Percentiles rank a stretch among this genome's conserved stretches.
Conservation (phyloP, 441 rosid genomes). For the Eutrema salsugineum region DNA sequence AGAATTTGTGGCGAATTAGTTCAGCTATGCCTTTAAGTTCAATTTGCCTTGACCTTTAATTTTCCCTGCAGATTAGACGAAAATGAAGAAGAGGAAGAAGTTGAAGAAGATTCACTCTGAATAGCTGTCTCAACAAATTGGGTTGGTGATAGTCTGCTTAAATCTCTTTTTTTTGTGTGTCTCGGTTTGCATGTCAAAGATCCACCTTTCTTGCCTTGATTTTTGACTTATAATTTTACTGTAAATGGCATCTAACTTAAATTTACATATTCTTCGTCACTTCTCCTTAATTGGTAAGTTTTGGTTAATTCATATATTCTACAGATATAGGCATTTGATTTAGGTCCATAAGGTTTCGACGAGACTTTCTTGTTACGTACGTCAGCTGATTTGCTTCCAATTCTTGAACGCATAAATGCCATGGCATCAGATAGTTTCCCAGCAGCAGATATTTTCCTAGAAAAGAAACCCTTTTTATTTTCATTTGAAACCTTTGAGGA, state of each 20-base stretch:
- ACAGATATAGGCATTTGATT: background rate
- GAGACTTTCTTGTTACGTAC: background rate
- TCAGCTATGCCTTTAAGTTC: background rate
- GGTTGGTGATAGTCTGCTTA: slow-evolving; percentile 18
- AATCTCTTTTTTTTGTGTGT: slow-evolving; percentile 9
- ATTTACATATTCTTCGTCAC: slow-evolving; percentile 16
- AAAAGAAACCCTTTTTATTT: background rate
- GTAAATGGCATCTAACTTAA: background rate
- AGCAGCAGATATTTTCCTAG: background rate
- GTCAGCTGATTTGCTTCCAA: slow-evolving; percentile 17
- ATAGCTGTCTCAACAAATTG: slow-evolving; percentile 20
- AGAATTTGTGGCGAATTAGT: background rate
- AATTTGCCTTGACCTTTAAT: background rate
- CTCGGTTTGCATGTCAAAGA: background rate
- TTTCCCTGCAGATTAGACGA: background rate
- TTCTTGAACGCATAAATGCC: slow-evolving; percentile 11
- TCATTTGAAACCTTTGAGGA: background rate
- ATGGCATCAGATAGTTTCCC: slow-evolving; percentile 15
- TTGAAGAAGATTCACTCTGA: background rate
- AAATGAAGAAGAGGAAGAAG: background rate
- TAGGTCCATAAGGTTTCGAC: background rate
- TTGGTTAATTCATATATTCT: too few species aligned
- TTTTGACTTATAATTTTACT: background rate
- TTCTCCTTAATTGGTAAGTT: slow-evolving; percentile 1
- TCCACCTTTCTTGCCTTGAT: background rate